Percentiles rank a stretch among this genome's conserved stretches.
These are phyloP conservation scores for Malus fusca DNA, from an alignment of 306 rosid genomes.

Conservation along the genomic window DNA sequence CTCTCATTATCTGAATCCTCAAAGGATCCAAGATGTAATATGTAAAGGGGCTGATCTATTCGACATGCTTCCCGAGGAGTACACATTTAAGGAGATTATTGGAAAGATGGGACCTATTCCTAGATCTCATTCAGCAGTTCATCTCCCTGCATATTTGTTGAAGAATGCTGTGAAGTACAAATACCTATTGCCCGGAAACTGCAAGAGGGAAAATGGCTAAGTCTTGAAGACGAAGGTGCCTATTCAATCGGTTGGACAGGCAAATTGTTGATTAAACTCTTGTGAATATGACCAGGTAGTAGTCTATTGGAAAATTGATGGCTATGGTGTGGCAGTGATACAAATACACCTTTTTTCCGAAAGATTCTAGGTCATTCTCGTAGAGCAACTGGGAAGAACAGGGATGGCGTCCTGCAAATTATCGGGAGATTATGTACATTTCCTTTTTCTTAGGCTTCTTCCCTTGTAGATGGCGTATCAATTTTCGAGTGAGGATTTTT, in stretches of 20 bases:
- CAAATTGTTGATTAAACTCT: conserved; percentile 1
- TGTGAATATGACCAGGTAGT: conserved; percentile 13
- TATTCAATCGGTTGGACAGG: conserved; percentile 2
- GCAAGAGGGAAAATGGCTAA: conserved; percentile 73
- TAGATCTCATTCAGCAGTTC: conserved; percentile 69
- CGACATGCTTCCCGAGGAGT: conserved; percentile 87
- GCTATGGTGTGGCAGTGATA: conserved; percentile 6
- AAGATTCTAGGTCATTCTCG: conserved; percentile 27
- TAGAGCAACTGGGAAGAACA: conserved; percentile 20
- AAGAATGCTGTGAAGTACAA: conserved; percentile 56
- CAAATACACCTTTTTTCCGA: conserved; percentile 17
- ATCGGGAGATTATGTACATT: conserved; percentile 20
- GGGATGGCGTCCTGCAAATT: conserved; percentile 19
- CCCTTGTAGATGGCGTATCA: conserved; percentile 20
- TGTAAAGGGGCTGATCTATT: conserved; percentile 71
- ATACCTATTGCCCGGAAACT: conserved; percentile 72
- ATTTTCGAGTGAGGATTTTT: conserved; percentile 19
- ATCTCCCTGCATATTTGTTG: conserved; percentile 66
- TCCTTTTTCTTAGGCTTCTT: conserved; percentile 15
- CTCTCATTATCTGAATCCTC: conserved; percentile 55
- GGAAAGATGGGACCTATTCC: conserved; percentile 86
- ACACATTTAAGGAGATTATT: conserved; percentile 71
- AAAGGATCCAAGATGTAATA: conserved; percentile 61
- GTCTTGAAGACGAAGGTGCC: conserved; percentile 7
- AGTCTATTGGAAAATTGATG: conserved; percentile 24